phyloP scores from a whole-genome alignment of 495 filamentous ascomycete species.

The Podospora didyma region DNA sequence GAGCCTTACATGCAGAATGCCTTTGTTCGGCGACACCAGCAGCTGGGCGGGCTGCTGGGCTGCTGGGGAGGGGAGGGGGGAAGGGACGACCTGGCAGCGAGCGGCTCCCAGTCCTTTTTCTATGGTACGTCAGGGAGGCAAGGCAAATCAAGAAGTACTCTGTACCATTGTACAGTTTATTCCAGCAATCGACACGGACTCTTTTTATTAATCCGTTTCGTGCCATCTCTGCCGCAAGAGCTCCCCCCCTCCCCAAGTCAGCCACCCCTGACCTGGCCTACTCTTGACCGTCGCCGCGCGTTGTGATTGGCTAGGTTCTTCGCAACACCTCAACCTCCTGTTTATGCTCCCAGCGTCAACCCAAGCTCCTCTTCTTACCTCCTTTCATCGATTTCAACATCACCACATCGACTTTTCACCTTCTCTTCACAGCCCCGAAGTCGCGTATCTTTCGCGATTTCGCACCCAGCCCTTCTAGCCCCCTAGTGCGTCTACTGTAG shows the following conservation, averaged over 20 bases:
- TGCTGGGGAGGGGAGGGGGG: no score
- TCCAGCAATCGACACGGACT: background rate
- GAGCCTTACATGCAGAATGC: background rate
- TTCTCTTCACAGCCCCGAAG: background rate
- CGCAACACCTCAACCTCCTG: constrained; percentile 33
- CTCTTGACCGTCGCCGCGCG: constrained; percentile 11
- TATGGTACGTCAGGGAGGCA: background rate
- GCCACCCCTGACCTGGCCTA: constrained; percentile 20
- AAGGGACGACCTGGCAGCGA: no score
- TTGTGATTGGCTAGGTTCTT: constrained; percentile 27
- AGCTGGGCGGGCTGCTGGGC: background rate
- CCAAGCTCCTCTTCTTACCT: constrained; percentile 13
- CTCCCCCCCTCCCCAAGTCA: constrained; percentile 2
- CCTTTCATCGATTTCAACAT: constrained; percentile 8
- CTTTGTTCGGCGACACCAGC: background rate
- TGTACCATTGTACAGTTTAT: background rate
- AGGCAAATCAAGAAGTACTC: background rate
- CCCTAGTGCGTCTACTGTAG: no score
- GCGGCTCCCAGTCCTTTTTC: no score
- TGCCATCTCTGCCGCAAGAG: constrained; percentile 6
- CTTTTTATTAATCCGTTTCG: background rate
- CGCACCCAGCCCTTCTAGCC: background rate
- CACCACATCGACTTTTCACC: background rate
- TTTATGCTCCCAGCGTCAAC: constrained; percentile 25
- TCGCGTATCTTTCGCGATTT: constrained; percentile 11